phyloP scores from a whole-genome alignment of 768 basidiomycete species.

The Termitomyces sp. region DNA sequence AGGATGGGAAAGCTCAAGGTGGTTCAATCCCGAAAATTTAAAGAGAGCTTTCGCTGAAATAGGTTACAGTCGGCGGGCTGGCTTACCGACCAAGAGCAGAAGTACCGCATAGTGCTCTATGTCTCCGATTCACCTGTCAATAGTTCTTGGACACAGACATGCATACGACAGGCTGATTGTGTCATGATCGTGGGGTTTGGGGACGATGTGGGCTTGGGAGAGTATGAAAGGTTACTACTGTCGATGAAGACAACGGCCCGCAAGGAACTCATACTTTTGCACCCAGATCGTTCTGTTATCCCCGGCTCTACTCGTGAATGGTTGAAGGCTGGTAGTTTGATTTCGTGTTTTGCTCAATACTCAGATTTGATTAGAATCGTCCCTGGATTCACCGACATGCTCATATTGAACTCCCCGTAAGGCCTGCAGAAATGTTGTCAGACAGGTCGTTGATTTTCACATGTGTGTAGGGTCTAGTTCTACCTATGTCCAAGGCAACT shows the following conservation, averaged over 20 bases:
- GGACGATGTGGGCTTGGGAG: constrained; percentile 85
- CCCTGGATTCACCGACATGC: constrained; percentile 97
- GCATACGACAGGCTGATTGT: constrained; percentile 94
- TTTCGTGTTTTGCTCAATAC: not conserved
- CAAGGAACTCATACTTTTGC: constrained; percentile 92
- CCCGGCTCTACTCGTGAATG: constrained; percentile 94
- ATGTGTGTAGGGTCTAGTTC: constrained; percentile 58
- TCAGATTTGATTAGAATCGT: constrained; percentile 54
- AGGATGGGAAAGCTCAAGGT: constrained; percentile 97
- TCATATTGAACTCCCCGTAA: constrained; percentile 85
- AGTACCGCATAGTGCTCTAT: constrained; percentile 89
- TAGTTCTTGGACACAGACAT: constrained; percentile 97
- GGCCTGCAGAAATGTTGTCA: constrained; percentile 12
- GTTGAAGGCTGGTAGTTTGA: constrained; percentile 62
- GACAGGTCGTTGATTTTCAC: not conserved
- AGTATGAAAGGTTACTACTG: constrained; percentile 89
- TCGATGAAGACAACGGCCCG: constrained; percentile 98
- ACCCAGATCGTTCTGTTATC: constrained; percentile 82
- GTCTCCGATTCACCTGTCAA: constrained; percentile 94
- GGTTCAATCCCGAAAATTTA: constrained; percentile 23
- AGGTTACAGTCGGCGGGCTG: constrained; percentile 50
- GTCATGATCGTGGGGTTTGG: constrained; percentile 94
- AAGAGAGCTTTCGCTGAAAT: not conserved
- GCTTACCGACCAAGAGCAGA: constrained; percentile 94
- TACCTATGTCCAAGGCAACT: constrained; percentile 54